Percentiles rank a stretch among this genome's conserved stretches.
These are phyloP conservation scores for Penicillium waksmanii DNA, from an alignment of 495 filamentous ascomycete species.

Conservation along the genomic window DNA sequence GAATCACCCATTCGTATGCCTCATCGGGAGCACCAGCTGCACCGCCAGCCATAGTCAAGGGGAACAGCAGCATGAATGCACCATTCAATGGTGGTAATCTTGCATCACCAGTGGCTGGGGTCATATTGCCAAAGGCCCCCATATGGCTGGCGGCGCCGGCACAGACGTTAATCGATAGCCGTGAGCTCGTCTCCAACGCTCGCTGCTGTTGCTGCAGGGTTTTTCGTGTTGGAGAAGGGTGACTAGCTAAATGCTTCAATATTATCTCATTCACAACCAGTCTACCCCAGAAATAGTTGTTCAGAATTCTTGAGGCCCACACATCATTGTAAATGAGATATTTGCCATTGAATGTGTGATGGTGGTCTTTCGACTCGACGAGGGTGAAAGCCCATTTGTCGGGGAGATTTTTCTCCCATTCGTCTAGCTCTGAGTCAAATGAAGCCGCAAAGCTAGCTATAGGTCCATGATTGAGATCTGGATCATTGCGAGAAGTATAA, in stretches of 20 bases:
- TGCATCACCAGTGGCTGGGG: not conserved
- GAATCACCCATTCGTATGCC: slow-evolving; percentile 33
- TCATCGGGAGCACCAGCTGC: slow-evolving; percentile 31
- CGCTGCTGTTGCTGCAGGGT: slow-evolving; percentile 20
- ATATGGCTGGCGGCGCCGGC: slow-evolving; percentile 24
- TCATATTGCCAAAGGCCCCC: slow-evolving; percentile 3
- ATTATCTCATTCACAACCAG: slow-evolving; percentile 27
- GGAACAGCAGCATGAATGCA: slow-evolving; percentile 36
- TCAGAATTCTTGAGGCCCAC: slow-evolving; percentile 25
- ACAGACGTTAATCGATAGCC: slow-evolving; percentile 26
- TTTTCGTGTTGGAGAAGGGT: slow-evolving; percentile 1
- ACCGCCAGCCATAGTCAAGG: slow-evolving; percentile 33
- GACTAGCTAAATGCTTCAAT: slow-evolving; percentile 10
- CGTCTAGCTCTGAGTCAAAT: slow-evolving; percentile 22
- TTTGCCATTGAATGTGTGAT: slow-evolving; percentile 22
- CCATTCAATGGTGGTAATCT: slow-evolving; percentile 30
- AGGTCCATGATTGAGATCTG: slow-evolving; percentile 1
- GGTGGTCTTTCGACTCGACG: slow-evolving; percentile 13
- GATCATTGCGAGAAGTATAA: slow-evolving; percentile 8
- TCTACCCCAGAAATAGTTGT: slow-evolving; percentile 27
- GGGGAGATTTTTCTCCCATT: slow-evolving; percentile 26
- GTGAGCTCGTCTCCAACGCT: slow-evolving; percentile 20
- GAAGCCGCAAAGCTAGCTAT: slow-evolving; percentile 1
- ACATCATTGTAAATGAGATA: slow-evolving; percentile 20
- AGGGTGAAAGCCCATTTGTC: slow-evolving; percentile 19